Conservation (phyloP, 371 early-diverging fungal species). For the Mucor sp. region DNA sequence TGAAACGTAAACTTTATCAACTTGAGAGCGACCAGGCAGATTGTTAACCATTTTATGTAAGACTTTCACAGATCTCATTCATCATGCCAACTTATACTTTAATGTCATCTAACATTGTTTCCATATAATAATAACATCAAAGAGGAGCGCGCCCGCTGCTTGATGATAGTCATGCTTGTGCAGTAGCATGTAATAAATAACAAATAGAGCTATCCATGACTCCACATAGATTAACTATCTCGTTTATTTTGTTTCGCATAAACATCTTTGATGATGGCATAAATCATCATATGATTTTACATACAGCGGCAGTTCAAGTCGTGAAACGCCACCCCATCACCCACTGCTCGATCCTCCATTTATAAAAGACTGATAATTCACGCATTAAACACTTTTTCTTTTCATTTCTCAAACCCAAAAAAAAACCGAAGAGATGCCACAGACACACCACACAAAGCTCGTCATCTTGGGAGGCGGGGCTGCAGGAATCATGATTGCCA, state of each 20-base stretch:
- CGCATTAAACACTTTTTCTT: not conserved
- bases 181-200: no score
- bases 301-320: not conserved
- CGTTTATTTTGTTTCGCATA: not conserved
- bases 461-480: slow-evolving; percentile 47
- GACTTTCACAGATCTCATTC: no score
- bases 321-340: not conserved
- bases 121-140: no score
- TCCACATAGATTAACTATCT: not conserved
- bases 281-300: not conserved
- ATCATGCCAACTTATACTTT: no score
- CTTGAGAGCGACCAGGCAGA: no score
- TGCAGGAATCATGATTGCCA: slow-evolving; percentile 33
- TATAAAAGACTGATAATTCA: not conserved
- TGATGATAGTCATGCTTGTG: no score
- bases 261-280: not conserved
- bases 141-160: no score
- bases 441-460: slow-evolving; percentile 10
- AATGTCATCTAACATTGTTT: no score
- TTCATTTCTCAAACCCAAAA: not conserved
- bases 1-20: no score
- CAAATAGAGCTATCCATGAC: no score
- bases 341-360: not conserved
- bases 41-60: no score
- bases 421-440: not conserved